A percentile compares a stretch with the other conserved stretches of the same genome.
Conservation (phyloP, 306 rosid species). For the Pterocarpus santalinus region DNA sequence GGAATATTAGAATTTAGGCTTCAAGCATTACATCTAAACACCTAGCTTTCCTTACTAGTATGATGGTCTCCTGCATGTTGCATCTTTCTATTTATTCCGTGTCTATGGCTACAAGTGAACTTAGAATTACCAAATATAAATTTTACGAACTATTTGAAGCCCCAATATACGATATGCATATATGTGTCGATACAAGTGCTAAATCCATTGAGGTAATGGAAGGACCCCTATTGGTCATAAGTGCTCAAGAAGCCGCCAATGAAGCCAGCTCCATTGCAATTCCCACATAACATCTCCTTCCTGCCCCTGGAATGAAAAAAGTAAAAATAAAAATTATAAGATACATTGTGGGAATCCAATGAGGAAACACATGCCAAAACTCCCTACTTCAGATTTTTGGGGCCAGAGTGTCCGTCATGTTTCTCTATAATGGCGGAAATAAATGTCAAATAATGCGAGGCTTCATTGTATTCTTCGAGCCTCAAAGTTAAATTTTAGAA, state of each 20-base stretch:
- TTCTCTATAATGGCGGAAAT: too few relatives aligned
- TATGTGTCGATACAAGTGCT: background rate
- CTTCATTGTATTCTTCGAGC: too few relatives aligned
- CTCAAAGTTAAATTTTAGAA: conserved; percentile 11
- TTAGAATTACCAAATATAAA: conserved; percentile 8
- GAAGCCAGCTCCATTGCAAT: conserved; percentile 71
- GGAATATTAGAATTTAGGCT: too few relatives aligned
- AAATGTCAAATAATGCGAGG: too few relatives aligned
- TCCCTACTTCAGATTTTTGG: background rate
- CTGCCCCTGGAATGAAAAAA: conserved; percentile 50
- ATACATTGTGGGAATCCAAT: background rate
- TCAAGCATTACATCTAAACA: background rate
- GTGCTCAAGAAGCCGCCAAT: conserved; percentile 70
- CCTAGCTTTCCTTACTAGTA: background rate
- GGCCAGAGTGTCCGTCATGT: too few relatives aligned
- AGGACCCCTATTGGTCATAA: conserved; percentile 51
- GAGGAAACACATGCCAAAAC: conserved; percentile 5
- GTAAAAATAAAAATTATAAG: background rate
- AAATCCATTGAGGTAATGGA: background rate
- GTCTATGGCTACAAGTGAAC: conserved; percentile 28
- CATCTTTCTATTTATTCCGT: background rate
- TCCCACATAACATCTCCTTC: conserved; percentile 64
- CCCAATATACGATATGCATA: background rate
- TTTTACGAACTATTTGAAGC: conserved; percentile 26
- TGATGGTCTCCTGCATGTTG: conserved; percentile 7